Conservation (phyloP, 768 basidiomycete species). For the Boletellus ananiceps region DNA sequence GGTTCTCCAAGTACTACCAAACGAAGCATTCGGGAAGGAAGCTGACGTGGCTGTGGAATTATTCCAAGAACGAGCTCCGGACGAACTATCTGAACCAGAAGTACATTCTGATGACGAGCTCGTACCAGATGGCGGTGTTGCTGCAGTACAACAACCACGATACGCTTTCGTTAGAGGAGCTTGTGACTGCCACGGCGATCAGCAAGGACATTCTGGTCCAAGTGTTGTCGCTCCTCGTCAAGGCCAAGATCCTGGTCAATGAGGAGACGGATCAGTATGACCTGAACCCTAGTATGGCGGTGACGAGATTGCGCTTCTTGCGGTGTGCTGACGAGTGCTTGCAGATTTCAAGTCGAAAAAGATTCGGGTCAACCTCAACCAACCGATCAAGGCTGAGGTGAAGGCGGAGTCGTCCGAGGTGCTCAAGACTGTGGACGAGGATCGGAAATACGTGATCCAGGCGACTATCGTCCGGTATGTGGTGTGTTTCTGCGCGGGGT, state of each 20-base stretch:
- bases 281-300: constrained; percentile 67
- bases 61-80: constrained; percentile 92
- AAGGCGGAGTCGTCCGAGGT: constrained; percentile 89
- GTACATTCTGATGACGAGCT: constrained; percentile 93
- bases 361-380: constrained; percentile 86
- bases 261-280: constrained; percentile 90
- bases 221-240: constrained; percentile 59
- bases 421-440: constrained; percentile 92
- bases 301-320: not conserved
- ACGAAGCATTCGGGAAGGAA: constrained; percentile 92
- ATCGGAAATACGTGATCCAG: constrained; percentile 94
- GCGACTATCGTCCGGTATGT: constrained; percentile 80
- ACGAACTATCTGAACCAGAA: constrained; percentile 93
- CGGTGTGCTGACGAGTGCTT: not conserved
- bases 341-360: constrained; percentile 90
- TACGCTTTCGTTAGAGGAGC: constrained; percentile 75
- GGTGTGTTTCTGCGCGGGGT: not conserved
- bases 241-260: constrained; percentile 85
- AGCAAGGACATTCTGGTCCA: constrained; percentile 76
- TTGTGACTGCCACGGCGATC: constrained; percentile 74
- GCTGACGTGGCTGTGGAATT: constrained; percentile 98
- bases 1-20: constrained; percentile 91
- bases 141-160: constrained; percentile 92
- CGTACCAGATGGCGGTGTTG: constrained; percentile 94
- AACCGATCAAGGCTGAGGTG: constrained; percentile 90